Base-by-base conservation (phyloP, 2,329 filamentous ascomycete species). In the Macrophomina tecta region DNA sequence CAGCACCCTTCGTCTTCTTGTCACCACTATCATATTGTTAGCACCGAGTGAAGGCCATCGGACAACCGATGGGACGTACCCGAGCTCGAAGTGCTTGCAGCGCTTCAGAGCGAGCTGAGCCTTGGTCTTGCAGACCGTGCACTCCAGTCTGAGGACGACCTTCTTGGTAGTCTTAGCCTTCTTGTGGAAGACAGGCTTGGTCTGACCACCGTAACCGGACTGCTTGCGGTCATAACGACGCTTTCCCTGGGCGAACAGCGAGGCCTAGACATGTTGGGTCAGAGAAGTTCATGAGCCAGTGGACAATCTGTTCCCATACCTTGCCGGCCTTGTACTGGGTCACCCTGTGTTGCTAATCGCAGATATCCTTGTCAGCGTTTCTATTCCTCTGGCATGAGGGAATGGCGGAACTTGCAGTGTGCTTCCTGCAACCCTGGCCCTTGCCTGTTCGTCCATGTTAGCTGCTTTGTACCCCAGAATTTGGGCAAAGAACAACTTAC, bases 1-100 rank as follows among this genome's bases (percentile, higher is more conserved):
- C 95, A 79, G 95, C 95, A 91, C 95, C 95, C 93, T 99, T 99
- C 79, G 95, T 99, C 93, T 99, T 99, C 94, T 99, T 99, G 91
- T 99, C 95, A 90, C 95, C 95, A 90, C 95, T 97, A 77, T 78
- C 69, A 71, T 23, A 63, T 69, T 58, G 38, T 49, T 40, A 61
- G 49, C 51, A 69, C 30, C 34, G 65, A 23, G 11, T 18, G 9
- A 69, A 46, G 14, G 7, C 23, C 12, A 1, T 4, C 30, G 38
- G 58, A 36, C 2, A 4, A 46, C n/a, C 23, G 32, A 34, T 18
- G 16, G 12, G 32, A 89, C 92, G 73, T 93, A 97, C 92, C 93
- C 95, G 81, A 99, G 87, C 88, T 99, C 95, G 86, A 99, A 99
- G 90, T 99, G 95, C 92, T 99, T 99, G 93, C 95, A 99, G 82